Percentiles rank a stretch among this genome's conserved stretches.
phyloP scores from a whole-genome alignment of 805 yeast genomes.

The Cyberlindnera veronae region DNA sequence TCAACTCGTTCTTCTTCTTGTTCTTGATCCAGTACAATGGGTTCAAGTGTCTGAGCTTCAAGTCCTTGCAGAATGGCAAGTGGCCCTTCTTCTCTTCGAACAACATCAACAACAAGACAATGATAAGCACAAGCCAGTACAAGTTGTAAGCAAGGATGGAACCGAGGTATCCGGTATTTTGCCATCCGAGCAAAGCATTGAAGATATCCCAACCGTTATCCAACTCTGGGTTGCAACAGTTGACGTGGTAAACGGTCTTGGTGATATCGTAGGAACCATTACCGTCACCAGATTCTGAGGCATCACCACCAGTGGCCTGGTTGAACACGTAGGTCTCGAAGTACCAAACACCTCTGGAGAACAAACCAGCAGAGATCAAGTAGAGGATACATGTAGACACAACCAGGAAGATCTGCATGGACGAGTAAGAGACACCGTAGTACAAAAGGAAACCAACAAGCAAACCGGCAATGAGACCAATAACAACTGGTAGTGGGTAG shows the following conservation, averaged over 20 bases:
- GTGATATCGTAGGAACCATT: conserved; percentile 89
- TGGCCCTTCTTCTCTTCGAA: conserved; percentile 84
- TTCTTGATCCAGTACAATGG: conserved; percentile 72
- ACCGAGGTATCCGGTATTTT: conserved; percentile 91
- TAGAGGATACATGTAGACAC: conserved; percentile 86
- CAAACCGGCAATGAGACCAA: conserved; percentile 80
- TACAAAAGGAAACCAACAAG: conserved; percentile 68
- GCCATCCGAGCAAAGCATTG: conserved; percentile 95
- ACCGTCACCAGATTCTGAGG: conserved; percentile 88
- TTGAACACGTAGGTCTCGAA: conserved; percentile 70
- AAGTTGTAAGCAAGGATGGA: conserved; percentile 84
- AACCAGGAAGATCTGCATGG: conserved; percentile 85
- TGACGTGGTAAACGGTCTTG: conserved; percentile 89
- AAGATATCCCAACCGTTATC: conserved; percentile 97
- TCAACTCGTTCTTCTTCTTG: conserved; percentile 58
- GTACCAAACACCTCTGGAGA: conserved; percentile 90
- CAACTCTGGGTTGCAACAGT: conserved; percentile 92
- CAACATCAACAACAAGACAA: conserved; percentile 55
- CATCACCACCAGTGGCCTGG: conserved; percentile 84
- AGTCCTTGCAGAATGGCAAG: conserved; percentile 60
- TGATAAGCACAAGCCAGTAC: conserved; percentile 76
- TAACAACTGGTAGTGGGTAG: conserved; percentile 90
- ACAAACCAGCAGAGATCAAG: conserved; percentile 87
- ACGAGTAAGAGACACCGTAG: conserved; percentile 75
- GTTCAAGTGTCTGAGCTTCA: conserved; percentile 51